Base-by-base conservation (phyloP, 192 early-diverging fungal species). In the Coemansia aciculifera region DNA sequence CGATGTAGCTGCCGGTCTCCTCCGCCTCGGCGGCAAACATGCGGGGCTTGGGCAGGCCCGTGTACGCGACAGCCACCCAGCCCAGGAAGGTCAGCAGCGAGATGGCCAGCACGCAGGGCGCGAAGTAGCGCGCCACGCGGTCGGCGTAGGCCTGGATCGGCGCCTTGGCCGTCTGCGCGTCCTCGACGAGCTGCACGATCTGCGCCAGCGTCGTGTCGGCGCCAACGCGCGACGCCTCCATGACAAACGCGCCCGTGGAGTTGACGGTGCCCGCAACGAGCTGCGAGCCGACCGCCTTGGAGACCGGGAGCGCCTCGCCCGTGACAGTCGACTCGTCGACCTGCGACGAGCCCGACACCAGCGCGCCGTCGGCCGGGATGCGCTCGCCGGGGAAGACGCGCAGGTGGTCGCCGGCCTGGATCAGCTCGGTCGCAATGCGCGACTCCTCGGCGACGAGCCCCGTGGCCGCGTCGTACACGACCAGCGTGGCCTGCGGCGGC, bases 251-350 rank as follows among this genome's bases (percentile, higher is more conserved):
- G 1, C 96, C 96, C 13, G 93, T 84, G 7, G 91, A 88, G 79
- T 98, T 99, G 49, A 99, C 92, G 0, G 95, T 97, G n/a, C 97
- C 97, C 19, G 93, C 94, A 73, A 99, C 94, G 34, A 97, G 88
- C 3, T 52, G 38, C 62, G 86, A 81, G 19, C 89, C 91, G 0
- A 40, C 62, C 36, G 64, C 59, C 73, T 98, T 99, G 68, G 17
- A 51, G 40, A 98, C 92, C 4, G 92, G 87, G 34, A 91, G 75
- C 6, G 89, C 90, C 79, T 99, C 97, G 64, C 97, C 97, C 0
- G 97, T 98, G 0, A 99, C 90, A 65, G 96, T 91, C n/a, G 94
- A 93, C 82, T 99, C 97, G 83, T 99, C 96, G 10, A 97, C 89
- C 34, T 86, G 84, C 37, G 92, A 93, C 5, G 64, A 34, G 17